Percentiles rank a stretch among this genome's conserved stretches.
Evolutionary conservation across 2,329 filamentous ascomycete genomes (phyloP).

Genomic region (Trichoderma harzianum): DNA sequence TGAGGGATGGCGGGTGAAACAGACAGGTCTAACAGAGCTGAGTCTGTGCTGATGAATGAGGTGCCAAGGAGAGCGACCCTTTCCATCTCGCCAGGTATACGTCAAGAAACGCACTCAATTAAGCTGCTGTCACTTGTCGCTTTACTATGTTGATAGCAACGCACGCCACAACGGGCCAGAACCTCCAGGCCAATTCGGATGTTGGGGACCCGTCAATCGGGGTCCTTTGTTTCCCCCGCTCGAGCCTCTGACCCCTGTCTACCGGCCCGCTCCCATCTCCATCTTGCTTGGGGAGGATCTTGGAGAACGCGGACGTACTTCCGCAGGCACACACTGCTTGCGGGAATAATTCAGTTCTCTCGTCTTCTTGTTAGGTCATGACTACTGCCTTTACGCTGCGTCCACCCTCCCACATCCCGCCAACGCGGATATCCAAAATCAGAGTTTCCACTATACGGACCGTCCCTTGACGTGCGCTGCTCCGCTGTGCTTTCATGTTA

Average conservation of each 20-base stretch:
- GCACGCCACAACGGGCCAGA: background rate
- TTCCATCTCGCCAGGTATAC: background rate
- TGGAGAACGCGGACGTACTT: background rate
- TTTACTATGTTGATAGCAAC: background rate
- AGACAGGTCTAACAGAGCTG: background rate
- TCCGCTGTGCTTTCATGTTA: background rate
- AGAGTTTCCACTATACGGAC: background rate
- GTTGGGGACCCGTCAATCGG: background rate
- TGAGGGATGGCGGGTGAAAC: background rate
- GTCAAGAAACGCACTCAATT: background rate
- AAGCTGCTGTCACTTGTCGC: background rate
- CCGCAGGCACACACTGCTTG: background rate
- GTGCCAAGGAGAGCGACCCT: background rate
- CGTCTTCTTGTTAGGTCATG: background rate
- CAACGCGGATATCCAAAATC: background rate
- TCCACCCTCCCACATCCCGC: background rate
- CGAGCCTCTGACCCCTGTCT: background rate
- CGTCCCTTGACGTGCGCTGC: conserved; percentile 1
- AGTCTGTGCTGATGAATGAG: background rate
- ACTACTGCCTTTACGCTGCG: background rate
- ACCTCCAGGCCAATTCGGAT: background rate
- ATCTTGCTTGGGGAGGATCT: conserved; percentile 4
- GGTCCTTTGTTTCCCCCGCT: background rate
- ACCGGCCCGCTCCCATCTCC: conserved; percentile 8
- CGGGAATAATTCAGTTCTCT: background rate